phyloP scores from a whole-genome alignment of 2,329 filamentous ascomycete species.

The Colletotrichum lini region DNA sequence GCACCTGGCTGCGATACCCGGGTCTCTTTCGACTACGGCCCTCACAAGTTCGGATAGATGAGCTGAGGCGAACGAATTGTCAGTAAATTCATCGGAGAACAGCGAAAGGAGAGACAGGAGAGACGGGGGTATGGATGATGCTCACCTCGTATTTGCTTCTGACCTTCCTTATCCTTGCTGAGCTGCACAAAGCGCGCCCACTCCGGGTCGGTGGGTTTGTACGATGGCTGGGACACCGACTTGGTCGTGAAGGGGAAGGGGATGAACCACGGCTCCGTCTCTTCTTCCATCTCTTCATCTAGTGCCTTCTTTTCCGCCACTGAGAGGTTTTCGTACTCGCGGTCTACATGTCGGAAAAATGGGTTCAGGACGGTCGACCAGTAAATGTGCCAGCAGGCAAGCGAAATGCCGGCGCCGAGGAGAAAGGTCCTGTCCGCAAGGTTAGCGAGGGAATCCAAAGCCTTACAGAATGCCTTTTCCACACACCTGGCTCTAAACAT shows the following conservation, averaged over 20 bases:
- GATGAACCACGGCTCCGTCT: slow-evolving; percentile 68
- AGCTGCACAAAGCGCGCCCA: slow-evolving; percentile 73
- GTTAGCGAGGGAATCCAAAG: not conserved
- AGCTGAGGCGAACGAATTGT: slow-evolving; percentile 49
- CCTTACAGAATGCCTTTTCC: not conserved
- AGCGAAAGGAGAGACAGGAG: not conserved
- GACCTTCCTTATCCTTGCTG: slow-evolving; percentile 65
- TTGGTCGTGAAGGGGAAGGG: slow-evolving; percentile 73
- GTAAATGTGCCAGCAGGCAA: slow-evolving; percentile 61
- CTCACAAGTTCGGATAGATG: slow-evolving; percentile 62
- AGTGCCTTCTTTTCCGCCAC: slow-evolving; percentile 60
- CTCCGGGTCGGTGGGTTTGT: slow-evolving; percentile 72
- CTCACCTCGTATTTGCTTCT: slow-evolving; percentile 57
- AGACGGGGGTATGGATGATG: not conserved
- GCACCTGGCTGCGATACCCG: slow-evolving; percentile 58
- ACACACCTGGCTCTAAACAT: slow-evolving; percentile 35
- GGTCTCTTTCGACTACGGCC: slow-evolving; percentile 58
- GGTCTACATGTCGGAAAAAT: slow-evolving; percentile 58
- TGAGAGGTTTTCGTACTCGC: slow-evolving; percentile 58
- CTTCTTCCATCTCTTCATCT: slow-evolving; percentile 56
- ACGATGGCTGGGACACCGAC: slow-evolving; percentile 63
- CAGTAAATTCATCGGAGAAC: not conserved
- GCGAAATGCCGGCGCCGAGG: slow-evolving; percentile 52
- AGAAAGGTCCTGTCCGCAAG: slow-evolving; percentile 43
- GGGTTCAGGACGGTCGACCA: slow-evolving; percentile 62